Percentiles rank a stretch among this genome's conserved stretches.
Evolutionary conservation across 164 flowering plant species (phyloP).

Genomic region (Sedum album): DNA sequence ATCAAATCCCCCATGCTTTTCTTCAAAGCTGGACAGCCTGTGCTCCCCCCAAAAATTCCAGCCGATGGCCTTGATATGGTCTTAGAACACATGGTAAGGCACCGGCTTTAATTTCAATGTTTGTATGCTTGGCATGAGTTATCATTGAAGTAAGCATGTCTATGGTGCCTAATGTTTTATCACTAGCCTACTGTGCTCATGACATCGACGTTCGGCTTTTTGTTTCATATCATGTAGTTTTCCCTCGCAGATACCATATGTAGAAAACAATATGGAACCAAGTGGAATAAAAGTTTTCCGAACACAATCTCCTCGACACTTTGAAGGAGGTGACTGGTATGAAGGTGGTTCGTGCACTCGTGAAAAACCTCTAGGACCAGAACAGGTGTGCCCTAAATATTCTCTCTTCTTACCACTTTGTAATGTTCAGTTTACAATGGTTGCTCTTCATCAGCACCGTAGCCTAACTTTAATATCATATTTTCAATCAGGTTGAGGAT

Average conservation of each 20-base stretch:
- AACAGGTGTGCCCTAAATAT: constrained; percentile 34
- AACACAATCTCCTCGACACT: constrained; percentile 94
- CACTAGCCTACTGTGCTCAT: not conserved
- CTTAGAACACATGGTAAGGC: constrained; percentile 69
- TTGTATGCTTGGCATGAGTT: not conserved
- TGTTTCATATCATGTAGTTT: not conserved
- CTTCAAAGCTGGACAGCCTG: constrained; percentile 66
- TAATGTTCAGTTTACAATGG: not conserved
- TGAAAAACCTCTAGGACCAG: constrained; percentile 41
- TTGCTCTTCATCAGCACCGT: not conserved
- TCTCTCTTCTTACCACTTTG: not conserved
- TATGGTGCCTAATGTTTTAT: not conserved
- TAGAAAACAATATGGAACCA: constrained; percentile 32
- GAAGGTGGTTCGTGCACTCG: constrained; percentile 88
- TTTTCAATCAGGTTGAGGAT: constrained; percentile 46
- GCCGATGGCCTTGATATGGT: constrained; percentile 73
- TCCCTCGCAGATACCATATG: constrained; percentile 31
- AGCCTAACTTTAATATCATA: not conserved
- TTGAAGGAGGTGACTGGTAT: constrained; percentile 99
- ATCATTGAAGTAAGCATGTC: not conserved
- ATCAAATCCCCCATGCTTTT: constrained; percentile 89
- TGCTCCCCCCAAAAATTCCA: constrained; percentile 65
- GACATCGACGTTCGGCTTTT: too few species aligned
- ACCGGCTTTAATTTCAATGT: not conserved
- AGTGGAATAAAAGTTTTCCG: constrained; percentile 54